These are phyloP conservation scores for Cyberlindnera mrakii DNA, from an alignment of 805 yeast species.

Conservation along the genomic window DNA sequence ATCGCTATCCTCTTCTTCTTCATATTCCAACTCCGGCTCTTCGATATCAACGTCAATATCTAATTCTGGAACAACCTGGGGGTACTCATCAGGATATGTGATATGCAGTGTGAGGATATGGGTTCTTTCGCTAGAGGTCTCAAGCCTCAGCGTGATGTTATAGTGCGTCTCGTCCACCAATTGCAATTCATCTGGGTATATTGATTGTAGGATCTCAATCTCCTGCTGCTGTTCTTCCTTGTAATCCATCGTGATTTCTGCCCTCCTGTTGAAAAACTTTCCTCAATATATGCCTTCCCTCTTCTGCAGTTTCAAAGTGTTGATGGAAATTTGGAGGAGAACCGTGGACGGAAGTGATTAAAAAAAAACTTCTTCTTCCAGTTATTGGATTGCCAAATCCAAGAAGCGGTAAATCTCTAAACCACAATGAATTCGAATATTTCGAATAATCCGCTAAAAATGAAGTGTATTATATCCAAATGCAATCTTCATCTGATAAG, in stretches of 20 bases:
- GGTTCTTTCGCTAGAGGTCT: conserved; percentile 54
- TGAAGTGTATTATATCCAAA: no score
- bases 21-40: conserved; percentile 20
- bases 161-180: conserved; percentile 35
- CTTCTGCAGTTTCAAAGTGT: no score
- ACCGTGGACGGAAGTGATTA: no score
- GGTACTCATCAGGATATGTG: conserved; percentile 71
- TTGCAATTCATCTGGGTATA: conserved; percentile 85
- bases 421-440: no score
- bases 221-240: conserved; percentile 85
- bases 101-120: conserved; percentile 58
- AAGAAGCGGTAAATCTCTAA: no score
- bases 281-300: no score
- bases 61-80: conserved; percentile 69
- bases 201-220: conserved; percentile 80
- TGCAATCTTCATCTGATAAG: no score
- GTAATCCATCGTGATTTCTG: conserved; percentile 49
- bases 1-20: conserved; percentile 32
- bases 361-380: no score
- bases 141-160: conserved; percentile 55
- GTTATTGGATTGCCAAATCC: no score
- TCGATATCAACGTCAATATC: conserved; percentile 32
- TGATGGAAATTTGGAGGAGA: no score
- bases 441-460: no score
- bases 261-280: no score